Base-by-base conservation (phyloP, 345 rosid species). In the Luvunga scandens region DNA sequence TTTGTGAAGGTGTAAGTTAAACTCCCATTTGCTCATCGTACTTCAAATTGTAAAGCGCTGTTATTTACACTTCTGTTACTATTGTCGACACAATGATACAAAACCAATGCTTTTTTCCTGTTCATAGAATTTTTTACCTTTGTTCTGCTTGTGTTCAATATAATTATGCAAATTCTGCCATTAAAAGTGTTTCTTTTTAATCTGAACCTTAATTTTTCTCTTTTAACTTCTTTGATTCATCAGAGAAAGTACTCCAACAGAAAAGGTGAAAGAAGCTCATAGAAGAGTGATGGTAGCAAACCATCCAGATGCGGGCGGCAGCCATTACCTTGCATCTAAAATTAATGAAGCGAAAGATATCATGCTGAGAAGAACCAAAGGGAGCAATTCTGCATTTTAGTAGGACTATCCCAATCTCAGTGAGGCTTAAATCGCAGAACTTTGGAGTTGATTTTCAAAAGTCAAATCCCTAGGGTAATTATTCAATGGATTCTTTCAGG, bases 211-310 rank as follows among this genome's bases (percentile, higher is more conserved):
- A 64, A 55, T 65, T 66, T 27, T 5, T 25, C 13, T 18, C 33
- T 48, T 50, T 21, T 18, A n/a, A 71, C 24, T 33, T 73, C 14
- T 77, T 45, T 72, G 36, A 71, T 50, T 24, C 4, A 22, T 63
- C 84, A 91, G 94, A 84, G 94, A 89, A 82, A 86, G 86, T 66
- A 82, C 87, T 9, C 63, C 92, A 6, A 1, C 76, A 12, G 92
- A 91, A 14, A 91, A 91, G 86, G 81, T 91, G 45, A 91, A 72
- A 80, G 94, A 91, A 79, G 88, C n/a, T n/a, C n/a, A n/a, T n/a
- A n/a, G n/a, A n/a, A n/a, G n/a, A n/a, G n/a, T n/a, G n/a, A n/a
- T n/a, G n/a, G n/a, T n/a, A n/a, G n/a, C n/a, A n/a, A n/a, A n/a
- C n/a, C n/a, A 88, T 84, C 83, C 90, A 88, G 87, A 8, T n/a